A percentile compares a stretch with the other conserved stretches of the same genome.
Evolutionary conservation across 2,329 filamentous ascomycete species (phyloP).

Genomic region (Sphaceloma murrayae): DNA sequence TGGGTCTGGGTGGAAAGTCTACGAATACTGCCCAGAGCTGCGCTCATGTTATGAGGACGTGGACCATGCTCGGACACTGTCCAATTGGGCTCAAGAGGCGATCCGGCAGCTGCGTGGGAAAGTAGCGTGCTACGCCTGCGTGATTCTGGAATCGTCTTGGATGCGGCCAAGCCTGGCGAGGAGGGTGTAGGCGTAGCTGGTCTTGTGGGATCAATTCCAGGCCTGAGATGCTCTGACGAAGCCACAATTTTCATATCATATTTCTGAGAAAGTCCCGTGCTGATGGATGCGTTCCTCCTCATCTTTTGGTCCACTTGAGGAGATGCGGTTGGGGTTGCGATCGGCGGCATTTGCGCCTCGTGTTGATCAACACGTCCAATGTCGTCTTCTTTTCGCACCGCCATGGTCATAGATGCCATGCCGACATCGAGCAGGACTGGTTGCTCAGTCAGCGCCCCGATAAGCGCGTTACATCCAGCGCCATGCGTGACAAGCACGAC

Average conservation of each 20-base stretch:
- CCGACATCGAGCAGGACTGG: slow-evolving; percentile 84
- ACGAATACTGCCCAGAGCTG: slow-evolving; percentile 33
- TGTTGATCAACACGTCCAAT: slow-evolving; percentile 12
- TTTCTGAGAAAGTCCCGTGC: slow-evolving; percentile 42
- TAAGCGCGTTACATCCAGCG: slow-evolving; percentile 89
- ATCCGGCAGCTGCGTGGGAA: slow-evolving; percentile 22
- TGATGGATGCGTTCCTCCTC: slow-evolving; percentile 33
- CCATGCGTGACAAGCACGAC: slow-evolving; percentile 87
- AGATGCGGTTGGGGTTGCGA: slow-evolving; percentile 22
- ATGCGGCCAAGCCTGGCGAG: slow-evolving; percentile 26
- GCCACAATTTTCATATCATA: slow-evolving; percentile 70
- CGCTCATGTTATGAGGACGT: slow-evolving; percentile 27
- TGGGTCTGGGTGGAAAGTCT: slow-evolving; percentile 27
- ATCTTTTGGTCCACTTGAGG: slow-evolving; percentile 22
- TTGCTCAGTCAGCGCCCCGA: slow-evolving; percentile 83
- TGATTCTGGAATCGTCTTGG: slow-evolving; percentile 25
- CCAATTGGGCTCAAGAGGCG: slow-evolving; percentile 20
- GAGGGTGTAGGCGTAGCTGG: slow-evolving; percentile 20
- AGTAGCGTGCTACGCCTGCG: slow-evolving; percentile 23
- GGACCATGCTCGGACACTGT: slow-evolving; percentile 26
- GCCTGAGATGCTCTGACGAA: slow-evolving; percentile 62
- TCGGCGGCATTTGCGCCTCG: slow-evolving; percentile 14
- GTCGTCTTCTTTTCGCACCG: slow-evolving; percentile 48
- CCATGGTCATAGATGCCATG: slow-evolving; percentile 86
- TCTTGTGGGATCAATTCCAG: slow-evolving; percentile 36